A percentile compares a stretch with the other conserved stretches of the same genome.
Evolutionary conservation across 805 yeast species (phyloP).

Genomic region (Candida multigemmis): DNA sequence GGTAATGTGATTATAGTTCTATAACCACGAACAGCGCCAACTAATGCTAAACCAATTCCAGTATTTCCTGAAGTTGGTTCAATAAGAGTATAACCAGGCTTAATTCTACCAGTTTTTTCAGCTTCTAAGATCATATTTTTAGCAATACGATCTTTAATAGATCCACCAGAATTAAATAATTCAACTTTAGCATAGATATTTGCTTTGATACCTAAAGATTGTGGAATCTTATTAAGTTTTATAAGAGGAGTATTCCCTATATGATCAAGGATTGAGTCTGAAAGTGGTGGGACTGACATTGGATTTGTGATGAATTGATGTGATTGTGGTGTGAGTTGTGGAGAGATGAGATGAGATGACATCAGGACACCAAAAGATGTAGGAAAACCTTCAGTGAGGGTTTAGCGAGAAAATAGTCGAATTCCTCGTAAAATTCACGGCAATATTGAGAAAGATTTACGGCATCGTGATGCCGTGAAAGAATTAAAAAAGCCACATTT

Average conservation of each 20-base stretch:
- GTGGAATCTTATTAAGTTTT: slow-evolving; percentile 66
- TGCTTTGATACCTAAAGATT: slow-evolving; percentile 67
- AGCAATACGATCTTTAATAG: slow-evolving; percentile 85
- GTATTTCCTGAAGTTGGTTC: slow-evolving; percentile 92
- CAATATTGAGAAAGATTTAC: too few relatives aligned
- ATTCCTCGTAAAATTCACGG: too few relatives aligned
- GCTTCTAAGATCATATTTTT: slow-evolving; percentile 82
- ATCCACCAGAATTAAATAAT: slow-evolving; percentile 82
- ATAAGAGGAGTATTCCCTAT: slow-evolving; percentile 85
- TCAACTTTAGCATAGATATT: slow-evolving; percentile 67
- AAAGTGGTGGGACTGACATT: slow-evolving; percentile 25
- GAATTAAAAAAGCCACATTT: too few relatives aligned
- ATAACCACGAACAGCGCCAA: slow-evolving; percentile 83
- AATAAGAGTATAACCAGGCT: slow-evolving; percentile 78
- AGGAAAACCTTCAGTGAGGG: too few relatives aligned
- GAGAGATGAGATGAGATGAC: slow-evolving; percentile 3
- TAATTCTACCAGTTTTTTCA: slow-evolving; percentile 65
- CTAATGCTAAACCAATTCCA: slow-evolving; percentile 81
- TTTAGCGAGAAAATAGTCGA: too few relatives aligned
- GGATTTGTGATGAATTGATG: slow-evolving; percentile 1
- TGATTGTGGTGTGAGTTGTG: slow-evolving; percentile 1
- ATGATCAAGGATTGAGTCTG: slow-evolving; percentile 55
- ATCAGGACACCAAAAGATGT: too few relatives aligned
- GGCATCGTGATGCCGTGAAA: too few relatives aligned
- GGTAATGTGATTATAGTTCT: slow-evolving; percentile 83